Evolutionary conservation across 202 grass and related monocot species (phyloP).

Genomic region (Zoysia matrella): DNA sequence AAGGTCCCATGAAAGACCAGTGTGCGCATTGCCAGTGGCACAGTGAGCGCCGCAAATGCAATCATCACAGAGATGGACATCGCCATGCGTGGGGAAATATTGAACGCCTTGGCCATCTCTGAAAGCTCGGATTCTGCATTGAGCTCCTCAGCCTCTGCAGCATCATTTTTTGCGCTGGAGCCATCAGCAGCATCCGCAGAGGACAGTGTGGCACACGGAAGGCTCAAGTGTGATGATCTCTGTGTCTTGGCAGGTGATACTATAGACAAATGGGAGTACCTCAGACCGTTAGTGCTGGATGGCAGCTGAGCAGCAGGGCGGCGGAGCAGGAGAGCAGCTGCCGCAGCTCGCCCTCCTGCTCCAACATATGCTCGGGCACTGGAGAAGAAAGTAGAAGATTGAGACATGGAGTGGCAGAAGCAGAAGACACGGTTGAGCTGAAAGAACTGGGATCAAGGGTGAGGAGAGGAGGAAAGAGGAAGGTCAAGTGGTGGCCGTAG

Average conservation of each 20-base stretch:
- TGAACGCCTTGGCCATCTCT: conserved; percentile 83
- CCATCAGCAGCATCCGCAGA: conserved; percentile 64
- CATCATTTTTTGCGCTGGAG: conserved; percentile 27
- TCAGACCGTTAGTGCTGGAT: conserved; percentile 25
- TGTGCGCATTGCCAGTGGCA: conserved; percentile 74
- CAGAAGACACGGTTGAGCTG: background rate
- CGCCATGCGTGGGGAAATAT: conserved; percentile 76
- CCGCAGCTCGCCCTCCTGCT: conserved; percentile 54
- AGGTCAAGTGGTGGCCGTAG: conserved; percentile 38
- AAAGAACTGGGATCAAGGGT: conserved; percentile 39
- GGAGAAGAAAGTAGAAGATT: conserved; percentile 71
- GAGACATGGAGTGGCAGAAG: conserved; percentile 58
- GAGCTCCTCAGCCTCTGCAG: conserved; percentile 18
- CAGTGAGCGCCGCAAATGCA: conserved; percentile 69
- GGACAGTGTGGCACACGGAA: conserved; percentile 56
- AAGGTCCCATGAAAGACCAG: conserved; percentile 53
- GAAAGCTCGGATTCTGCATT: conserved; percentile 47
- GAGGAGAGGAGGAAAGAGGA: conserved; percentile 43
- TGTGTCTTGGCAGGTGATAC: conserved; percentile 36
- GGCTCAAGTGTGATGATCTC: background rate
- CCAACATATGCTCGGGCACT: conserved; percentile 46
- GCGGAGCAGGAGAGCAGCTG: conserved; percentile 56
- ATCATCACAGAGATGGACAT: conserved; percentile 66
- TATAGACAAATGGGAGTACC: conserved; percentile 21
- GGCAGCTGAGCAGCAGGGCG: conserved; percentile 41